phyloP scores from a whole-genome alignment of 2,329 filamentous ascomycete species.

The Trichoderma aggressivum region DNA sequence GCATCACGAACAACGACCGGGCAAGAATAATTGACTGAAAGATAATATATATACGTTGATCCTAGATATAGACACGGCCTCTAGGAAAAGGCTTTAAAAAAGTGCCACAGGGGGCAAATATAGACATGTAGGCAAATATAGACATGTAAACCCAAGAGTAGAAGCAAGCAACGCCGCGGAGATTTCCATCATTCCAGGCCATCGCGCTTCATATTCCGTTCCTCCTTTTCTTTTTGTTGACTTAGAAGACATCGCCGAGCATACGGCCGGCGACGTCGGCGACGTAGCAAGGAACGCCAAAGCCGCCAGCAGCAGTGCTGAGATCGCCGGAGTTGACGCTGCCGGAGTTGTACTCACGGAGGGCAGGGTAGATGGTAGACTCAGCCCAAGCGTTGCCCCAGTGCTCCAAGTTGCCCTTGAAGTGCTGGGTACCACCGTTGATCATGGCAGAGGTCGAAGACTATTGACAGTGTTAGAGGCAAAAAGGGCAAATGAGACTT shows the following conservation, averaged over 20 bases:
- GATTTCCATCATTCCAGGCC: neutral
- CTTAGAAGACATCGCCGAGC: constrained; percentile 1
- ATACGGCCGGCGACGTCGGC: constrained; percentile 3
- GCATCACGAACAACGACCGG: neutral
- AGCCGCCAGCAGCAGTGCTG: constrained; percentile 1
- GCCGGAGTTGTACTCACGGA: constrained; percentile 15
- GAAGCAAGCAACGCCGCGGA: neutral
- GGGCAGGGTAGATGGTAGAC: constrained; percentile 11
- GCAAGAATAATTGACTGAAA: neutral
- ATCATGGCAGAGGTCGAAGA: constrained; percentile 3
- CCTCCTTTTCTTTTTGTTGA: neutral
- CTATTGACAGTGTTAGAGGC: neutral
- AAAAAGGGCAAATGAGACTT: neutral
- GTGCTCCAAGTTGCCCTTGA: neutral
- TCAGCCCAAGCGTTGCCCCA: neutral
- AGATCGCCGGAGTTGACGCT: neutral
- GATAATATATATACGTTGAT: constrained; percentile 1
- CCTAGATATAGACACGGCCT: constrained; percentile 11
- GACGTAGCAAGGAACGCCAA: constrained; percentile 11
- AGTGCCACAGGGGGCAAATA: neutral
- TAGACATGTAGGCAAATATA: constrained; percentile 10
- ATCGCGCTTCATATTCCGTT: neutral
- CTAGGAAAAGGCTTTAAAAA: neutral
- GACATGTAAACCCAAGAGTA: neutral
- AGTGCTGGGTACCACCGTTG: constrained; percentile 15